These are phyloP conservation scores for Jaapia argillacea DNA, from an alignment of 768 basidiomycete species.

Conservation along the genomic window DNA sequence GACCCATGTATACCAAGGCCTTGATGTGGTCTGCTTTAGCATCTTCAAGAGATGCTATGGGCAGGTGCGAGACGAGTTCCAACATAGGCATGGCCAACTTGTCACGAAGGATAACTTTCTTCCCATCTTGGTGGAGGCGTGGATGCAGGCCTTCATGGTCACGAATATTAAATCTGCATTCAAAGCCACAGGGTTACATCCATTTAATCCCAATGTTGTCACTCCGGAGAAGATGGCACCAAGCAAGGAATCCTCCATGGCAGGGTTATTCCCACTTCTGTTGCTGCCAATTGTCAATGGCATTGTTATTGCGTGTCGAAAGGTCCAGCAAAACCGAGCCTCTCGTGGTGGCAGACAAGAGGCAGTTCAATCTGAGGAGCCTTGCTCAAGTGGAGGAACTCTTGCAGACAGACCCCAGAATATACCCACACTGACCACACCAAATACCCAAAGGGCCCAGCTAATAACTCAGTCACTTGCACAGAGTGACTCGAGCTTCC, in stretches of 20 bases:
- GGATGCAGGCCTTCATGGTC: conserved; percentile 17
- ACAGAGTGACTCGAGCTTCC: no score
- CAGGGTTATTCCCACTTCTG: conserved; percentile 14
- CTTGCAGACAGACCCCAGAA: no score
- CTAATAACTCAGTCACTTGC: no score
- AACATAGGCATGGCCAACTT: conserved; percentile 10
- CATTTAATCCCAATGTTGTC: conserved; percentile 25
- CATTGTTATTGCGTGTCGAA: no score
- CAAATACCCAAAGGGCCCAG: no score
- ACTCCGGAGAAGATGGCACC: conserved; percentile 24
- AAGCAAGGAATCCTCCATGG: conserved; percentile 18
- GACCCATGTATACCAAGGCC: conserved; percentile 34
- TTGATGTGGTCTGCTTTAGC: conserved; percentile 29
- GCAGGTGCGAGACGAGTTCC: conserved; percentile 13
- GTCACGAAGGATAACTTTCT: conserved; percentile 29
- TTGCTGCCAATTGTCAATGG: conserved; percentile 14
- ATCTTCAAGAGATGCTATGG: conserved; percentile 21
- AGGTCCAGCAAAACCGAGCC: no score
- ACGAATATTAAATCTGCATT: conserved; percentile 27
- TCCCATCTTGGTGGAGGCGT: conserved; percentile 22
- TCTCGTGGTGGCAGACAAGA: no score
- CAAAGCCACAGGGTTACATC: conserved; percentile 26
- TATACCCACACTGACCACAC: no score
- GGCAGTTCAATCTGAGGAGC: no score
- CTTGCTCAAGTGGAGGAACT: no score